phyloP scores from a whole-genome alignment of 352 stramenopile species.

The Phytopythium vexans region DNA sequence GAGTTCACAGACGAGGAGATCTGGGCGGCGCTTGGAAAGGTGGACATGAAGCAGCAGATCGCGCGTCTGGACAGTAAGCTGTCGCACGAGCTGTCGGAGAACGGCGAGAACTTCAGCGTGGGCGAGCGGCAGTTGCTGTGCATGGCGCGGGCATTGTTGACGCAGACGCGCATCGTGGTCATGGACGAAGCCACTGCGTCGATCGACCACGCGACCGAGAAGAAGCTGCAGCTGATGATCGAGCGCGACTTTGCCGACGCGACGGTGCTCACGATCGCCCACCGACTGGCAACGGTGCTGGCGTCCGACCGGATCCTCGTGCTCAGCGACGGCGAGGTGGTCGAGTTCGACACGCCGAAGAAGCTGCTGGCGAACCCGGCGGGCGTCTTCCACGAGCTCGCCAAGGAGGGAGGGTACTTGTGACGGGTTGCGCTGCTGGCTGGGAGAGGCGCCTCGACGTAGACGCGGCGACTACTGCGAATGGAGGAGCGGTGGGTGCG shows the following conservation, averaged over 20 bases:
- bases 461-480: no score
- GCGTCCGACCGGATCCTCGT: constrained; percentile 95
- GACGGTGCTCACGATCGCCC: constrained; percentile 96
- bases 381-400: constrained; percentile 66
- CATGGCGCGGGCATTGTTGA: constrained; percentile 93
- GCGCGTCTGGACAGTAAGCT: constrained; percentile 39
- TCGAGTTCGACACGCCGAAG: constrained; percentile 92
- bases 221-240: constrained; percentile 90
- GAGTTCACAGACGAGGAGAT: constrained; percentile 88
- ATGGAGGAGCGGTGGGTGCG: no score
- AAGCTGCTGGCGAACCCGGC: constrained; percentile 61
- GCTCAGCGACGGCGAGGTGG: constrained; percentile 91
- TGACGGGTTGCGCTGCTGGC: no score
- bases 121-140: constrained; percentile 96
- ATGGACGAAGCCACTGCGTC: constrained; percentile 98
- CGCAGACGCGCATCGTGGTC: constrained; percentile 91
- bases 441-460: no score
- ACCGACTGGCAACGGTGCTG: constrained; percentile 97
- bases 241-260: constrained; percentile 90
- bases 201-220: constrained; percentile 88
- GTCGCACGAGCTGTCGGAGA: constrained; percentile 62
- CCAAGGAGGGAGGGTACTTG: no score
- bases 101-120: constrained; percentile 94
- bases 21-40: constrained; percentile 74
- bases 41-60: constrained; percentile 73